Evolutionary conservation across 164 flowering plant species (phyloP).

Genomic region (Liriodendron chinense): DNA sequence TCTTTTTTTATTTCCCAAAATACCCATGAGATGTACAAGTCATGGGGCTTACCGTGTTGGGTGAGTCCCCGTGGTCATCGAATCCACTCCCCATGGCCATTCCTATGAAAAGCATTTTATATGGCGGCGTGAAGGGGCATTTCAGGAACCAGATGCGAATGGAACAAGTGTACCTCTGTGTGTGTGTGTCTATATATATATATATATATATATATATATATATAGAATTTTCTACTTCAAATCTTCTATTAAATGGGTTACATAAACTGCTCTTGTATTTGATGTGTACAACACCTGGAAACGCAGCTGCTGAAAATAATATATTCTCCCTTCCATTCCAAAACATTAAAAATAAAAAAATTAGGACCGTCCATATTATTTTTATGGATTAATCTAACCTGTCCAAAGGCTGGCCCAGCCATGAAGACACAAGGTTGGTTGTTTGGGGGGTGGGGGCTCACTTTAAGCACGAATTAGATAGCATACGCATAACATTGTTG

Average conservation of each 20-base stretch:
- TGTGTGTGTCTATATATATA: too few relatives aligned
- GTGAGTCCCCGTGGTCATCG: too few relatives aligned
- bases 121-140: background rate
- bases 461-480: too few relatives aligned
- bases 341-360: background rate
- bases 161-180: background rate
- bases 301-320: background rate
- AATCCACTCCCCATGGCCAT: too few relatives aligned
- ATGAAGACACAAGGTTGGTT: too few relatives aligned
- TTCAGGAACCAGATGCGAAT: slow-evolving; percentile 24
- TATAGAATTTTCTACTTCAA: background rate
- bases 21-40: too few relatives aligned
- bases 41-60: too few relatives aligned
- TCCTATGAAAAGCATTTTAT: background rate
- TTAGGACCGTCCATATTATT: background rate
- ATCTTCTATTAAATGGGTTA: background rate
- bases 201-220: too few relatives aligned
- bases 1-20: too few relatives aligned
- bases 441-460: too few relatives aligned
- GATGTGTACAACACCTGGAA: background rate
- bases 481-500: too few relatives aligned
- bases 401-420: too few relatives aligned
- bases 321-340: background rate
- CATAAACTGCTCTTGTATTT: background rate
- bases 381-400: background rate